Conservation (phyloP, 768 basidiomycete genomes). For the Serendipita sp. region DNA sequence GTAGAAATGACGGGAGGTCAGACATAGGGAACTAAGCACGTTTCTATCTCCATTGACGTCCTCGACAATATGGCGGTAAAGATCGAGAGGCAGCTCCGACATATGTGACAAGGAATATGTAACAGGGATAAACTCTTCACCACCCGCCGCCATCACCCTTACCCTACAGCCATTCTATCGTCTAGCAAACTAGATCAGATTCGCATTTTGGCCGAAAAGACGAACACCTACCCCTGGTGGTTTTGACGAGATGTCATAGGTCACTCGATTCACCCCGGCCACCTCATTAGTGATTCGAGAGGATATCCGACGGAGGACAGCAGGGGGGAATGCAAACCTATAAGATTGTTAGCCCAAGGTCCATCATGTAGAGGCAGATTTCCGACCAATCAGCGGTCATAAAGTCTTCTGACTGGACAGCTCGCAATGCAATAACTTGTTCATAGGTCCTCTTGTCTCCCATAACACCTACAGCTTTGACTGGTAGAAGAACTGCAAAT, state of each 20-base stretch:
- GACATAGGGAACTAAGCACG: neutral
- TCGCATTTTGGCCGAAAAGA: slow-evolving; percentile 10
- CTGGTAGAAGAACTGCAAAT: slow-evolving; percentile 89
- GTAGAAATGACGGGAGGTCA: neutral
- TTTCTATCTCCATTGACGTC: neutral
- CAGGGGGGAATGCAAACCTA: slow-evolving; percentile 92
- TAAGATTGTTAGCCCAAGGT: neutral
- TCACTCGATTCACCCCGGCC: slow-evolving; percentile 86
- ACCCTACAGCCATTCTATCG: slow-evolving; percentile 30
- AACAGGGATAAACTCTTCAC: neutral
- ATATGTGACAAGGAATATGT: neutral
- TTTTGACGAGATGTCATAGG: slow-evolving; percentile 93
- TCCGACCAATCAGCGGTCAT: slow-evolving; percentile 98
- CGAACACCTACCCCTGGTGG: slow-evolving; percentile 66
- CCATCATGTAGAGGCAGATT: neutral
- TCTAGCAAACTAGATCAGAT: slow-evolving; percentile 16
- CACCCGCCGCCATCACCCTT: neutral
- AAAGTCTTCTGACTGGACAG: slow-evolving; percentile 96
- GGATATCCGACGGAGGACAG: slow-evolving; percentile 78
- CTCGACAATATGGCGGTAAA: neutral
- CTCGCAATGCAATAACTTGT: slow-evolving; percentile 89
- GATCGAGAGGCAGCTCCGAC: neutral
- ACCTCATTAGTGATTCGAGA: slow-evolving; percentile 98
- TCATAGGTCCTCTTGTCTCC: slow-evolving; percentile 95
- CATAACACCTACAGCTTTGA: slow-evolving; percentile 95